A percentile compares a stretch with the other conserved stretches of the same genome.
Evolutionary conservation across 2,329 filamentous ascomycete genomes (phyloP).

Genomic region (Claviceps arundinis): DNA sequence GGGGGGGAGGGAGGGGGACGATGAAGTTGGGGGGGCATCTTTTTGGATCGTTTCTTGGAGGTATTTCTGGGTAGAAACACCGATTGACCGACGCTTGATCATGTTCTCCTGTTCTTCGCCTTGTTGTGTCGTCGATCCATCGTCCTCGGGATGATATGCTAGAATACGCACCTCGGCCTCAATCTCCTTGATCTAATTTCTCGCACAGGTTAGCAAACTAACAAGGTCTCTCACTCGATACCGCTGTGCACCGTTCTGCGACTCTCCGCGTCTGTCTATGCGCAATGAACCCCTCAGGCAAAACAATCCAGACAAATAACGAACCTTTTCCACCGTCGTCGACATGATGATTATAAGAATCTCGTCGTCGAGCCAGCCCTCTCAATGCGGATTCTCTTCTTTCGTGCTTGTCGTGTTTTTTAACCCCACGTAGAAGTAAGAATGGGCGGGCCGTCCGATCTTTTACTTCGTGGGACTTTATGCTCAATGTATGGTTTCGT

Average conservation of each 20-base stretch:
- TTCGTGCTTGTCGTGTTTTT: too few relatives aligned
- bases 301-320: conserved; percentile 11
- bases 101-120: not conserved
- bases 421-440: too few relatives aligned
- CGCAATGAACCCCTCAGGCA: not conserved
- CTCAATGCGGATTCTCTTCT: not conserved
- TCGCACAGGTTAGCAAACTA: conserved; percentile 20
- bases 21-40: too few relatives aligned
- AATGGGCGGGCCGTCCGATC: too few relatives aligned
- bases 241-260: too few relatives aligned
- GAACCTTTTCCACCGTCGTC: conserved; percentile 92
- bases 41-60: too few relatives aligned
- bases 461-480: too few relatives aligned
- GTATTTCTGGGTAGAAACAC: too few relatives aligned
- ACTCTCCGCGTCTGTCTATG: not conserved
- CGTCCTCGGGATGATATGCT: not conserved
- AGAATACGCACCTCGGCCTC: conserved; percentile 67
- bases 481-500: too few relatives aligned
- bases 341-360: conserved; percentile 52
- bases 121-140: not conserved
- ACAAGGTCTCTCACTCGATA: too few relatives aligned
- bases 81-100: not conserved
- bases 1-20: too few relatives aligned
- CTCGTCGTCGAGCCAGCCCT: conserved; percentile 1
- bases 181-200: conserved; percentile 77